Evolutionary conservation across 2,329 filamentous ascomycete genomes (phyloP), one percentile per base, ranked within the genome.

Genomic region (Magnaporthiopsis incrustans): DNA sequence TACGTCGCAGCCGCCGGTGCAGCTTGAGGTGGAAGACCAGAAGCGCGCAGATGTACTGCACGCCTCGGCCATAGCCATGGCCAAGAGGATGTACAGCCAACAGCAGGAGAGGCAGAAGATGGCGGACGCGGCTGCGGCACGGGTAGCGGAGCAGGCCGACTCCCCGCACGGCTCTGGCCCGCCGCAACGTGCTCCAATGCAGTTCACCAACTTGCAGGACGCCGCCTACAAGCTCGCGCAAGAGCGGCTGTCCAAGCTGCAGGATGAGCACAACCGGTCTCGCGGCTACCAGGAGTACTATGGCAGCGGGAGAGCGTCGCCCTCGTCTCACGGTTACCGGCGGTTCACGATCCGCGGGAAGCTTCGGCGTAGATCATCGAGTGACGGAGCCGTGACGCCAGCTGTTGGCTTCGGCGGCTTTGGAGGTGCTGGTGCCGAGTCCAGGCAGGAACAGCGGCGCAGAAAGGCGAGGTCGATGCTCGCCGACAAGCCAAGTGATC

Each of bases 21-120:
- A 85, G 32, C 78, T 84, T 2, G 91, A 96, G 71, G 77, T 86
- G 0, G 88, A 95, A 57, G 92, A 97, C 70, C 84, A 87, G 73
- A 87, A 84, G 66, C 85, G 84, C 65, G 84, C 88, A 59, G 89
- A 92, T 68, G 86, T 87, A 5, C 79, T 96, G 3, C 89, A 89
- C 67, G 91, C 92, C 35, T 94, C 92, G 26, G 92, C 93, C 2
- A 80, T 97, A 3, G 91, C 90, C 14, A 96, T 97, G 92, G 92
- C 93, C 8, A 90, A 89, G 75, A 86, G 89, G 69, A 94, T 97
- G 87, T 97, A 92, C 72, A 84, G 80, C 14, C 79, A 85, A 44
- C 88, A 92, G 69, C 85, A 91, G 67, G 84, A 83, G 66, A 82
- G 92, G 69, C 85, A 91, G 67, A 84, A 82, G 66, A 82, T 82